phyloP scores from a whole-genome alignment of 805 yeast genomes.

The Lipomyces kockii region DNA sequence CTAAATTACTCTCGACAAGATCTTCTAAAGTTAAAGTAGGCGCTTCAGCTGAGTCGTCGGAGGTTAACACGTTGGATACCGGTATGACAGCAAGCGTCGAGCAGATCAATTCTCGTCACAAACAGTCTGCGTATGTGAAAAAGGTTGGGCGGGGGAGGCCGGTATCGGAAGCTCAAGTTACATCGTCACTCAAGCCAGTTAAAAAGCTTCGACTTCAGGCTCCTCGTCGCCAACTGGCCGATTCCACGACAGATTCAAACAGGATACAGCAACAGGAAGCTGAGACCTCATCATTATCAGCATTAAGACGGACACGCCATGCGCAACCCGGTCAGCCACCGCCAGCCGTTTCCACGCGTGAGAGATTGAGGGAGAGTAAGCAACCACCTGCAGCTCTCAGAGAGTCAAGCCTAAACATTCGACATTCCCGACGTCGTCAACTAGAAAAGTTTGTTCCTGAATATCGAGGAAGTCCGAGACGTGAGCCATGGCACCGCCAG shows the following conservation, averaged over 20 bases:
- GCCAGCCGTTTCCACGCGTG: not conserved
- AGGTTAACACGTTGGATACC: not conserved
- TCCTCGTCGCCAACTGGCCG: not conserved
- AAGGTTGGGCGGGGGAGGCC: not conserved
- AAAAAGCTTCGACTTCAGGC: not conserved
- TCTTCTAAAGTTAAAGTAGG: not conserved
- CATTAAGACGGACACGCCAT: not conserved
- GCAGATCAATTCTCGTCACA: not conserved
- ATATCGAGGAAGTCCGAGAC: not conserved
- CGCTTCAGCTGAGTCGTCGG: not conserved
- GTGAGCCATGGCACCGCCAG: not conserved
- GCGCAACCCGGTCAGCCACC: not conserved
- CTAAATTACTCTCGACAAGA: not conserved
- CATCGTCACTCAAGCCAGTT: not conserved
- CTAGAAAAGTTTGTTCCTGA: not conserved
- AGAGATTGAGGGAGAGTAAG: not conserved
- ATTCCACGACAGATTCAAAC: not conserved
- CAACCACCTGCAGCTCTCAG: not conserved
- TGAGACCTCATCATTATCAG: not conserved
- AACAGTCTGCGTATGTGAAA: not conserved
- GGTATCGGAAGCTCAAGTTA: not conserved
- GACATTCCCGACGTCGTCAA: not conserved
- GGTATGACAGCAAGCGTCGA: not conserved
- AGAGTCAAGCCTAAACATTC: not conserved
- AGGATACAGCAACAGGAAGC: not conserved